Base-by-base conservation (phyloP, 1,284 basidiomycete genomes). In the Erythrobasidium hasegawianum region DNA sequence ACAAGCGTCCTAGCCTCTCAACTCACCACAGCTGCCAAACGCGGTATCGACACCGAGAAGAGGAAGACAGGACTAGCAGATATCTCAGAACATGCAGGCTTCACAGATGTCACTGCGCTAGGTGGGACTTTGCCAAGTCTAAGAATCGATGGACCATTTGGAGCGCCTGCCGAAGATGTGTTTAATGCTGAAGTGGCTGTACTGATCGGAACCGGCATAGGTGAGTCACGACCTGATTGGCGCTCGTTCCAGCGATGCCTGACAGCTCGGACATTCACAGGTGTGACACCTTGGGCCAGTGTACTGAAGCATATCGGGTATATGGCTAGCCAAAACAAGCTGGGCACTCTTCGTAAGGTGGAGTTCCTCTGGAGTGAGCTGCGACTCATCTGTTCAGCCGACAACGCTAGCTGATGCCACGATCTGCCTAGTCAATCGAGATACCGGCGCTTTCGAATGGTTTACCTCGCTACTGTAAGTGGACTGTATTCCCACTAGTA, bases 281-380 rank as follows among this genome's bases (percentile, higher is more conserved):
- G 43, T 13, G 76, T 80, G 55, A 92, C 89, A 1, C 90, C 91
- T 0, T 94, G 94, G 75, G 89, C 89, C 0, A 90, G 88, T 29
- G 92, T 93, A 73, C 80, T 94, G 70, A 93, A 92, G 80, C 88
- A 93, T 75, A 90, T 94, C 69, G 93, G 90, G 70, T 91, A 92
- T 79, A 85, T 85, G 72, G 89, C 92, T 77, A 86, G 85, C 78
- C 83, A 82, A 68, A 86, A 87, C 39, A 83, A 84, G 64, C 80
- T 91, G 41, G 87, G 88, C 29, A 83, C 84, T 38, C 83, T 94
- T 62, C 85, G 86, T 59, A 85, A 88, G 54, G 90, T 94, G 64
- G 89, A 92, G 72, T 92, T 93, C 77, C 88, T 93, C 80, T 94
- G 90, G 91, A 64, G 60, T 64, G 24, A 89, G 88, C 77, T 88